Base-by-base conservation (phyloP, 768 basidiomycete genomes). In the Tricholoma sp. region DNA sequence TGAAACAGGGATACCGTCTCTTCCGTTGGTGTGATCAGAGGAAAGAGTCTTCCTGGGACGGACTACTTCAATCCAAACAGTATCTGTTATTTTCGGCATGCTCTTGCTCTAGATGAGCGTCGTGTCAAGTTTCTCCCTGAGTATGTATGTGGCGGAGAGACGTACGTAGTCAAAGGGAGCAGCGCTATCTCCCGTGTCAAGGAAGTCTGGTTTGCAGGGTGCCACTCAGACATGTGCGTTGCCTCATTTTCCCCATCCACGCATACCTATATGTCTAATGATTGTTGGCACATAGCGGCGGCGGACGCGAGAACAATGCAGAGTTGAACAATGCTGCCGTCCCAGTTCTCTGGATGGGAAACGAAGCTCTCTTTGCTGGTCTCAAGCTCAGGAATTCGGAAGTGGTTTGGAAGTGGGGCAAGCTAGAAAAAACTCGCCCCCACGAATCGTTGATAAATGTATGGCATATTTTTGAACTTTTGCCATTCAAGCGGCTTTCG, bases 131-230 rank as follows among this genome's bases (percentile, higher is more conserved):
- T 77, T 56, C 54, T 72, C 9, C 77, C 76, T 0, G 76, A 78
- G 50, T 76, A 74, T 41, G 53, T 41, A 10, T 24, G 18, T 44
- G 42, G 42, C 24, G 42, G 42, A 9, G 34, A 36, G 9, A 36
- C 34, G 13, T 36, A 36, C 13, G 34, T 36, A 13, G 34, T 11
- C 11, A 12, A 36, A 36, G 11, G 34, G 9, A 13, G 11, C 34
- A 36, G 34, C 34, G 34, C 39, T n/a, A 41, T 17, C 17, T 17
- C 39, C 13, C 39, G n/a, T 17, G 54, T 75, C 32, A 74, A 74
- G 56, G 76, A 76, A 48, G 73, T 76, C 20, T 77, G 76, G 76
- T n/a, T n/a, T n/a, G n/a, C n/a, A n/a, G n/a, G n/a, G n/a, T n/a
- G n/a, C n/a, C n/a, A n/a, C n/a, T n/a, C 71, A 0, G 75, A 76